phyloP scores from a whole-genome alignment of 169 alveolate species.

The Plasmodium gallinaceum region DNA sequence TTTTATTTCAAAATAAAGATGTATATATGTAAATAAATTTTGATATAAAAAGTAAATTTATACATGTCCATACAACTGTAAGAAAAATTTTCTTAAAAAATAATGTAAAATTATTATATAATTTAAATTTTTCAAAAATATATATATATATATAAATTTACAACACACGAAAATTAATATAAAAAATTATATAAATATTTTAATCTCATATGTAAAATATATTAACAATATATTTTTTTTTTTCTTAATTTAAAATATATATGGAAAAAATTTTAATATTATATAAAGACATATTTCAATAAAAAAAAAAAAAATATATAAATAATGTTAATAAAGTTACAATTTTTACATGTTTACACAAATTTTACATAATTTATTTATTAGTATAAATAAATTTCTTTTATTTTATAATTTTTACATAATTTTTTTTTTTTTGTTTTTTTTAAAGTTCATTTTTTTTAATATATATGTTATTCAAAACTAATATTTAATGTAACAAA shows the following conservation, averaged over 20 bases:
- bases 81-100: background rate
- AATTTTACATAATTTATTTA: conserved; percentile 16
- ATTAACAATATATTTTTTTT: conserved; percentile 10
- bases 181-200: conserved; percentile 23
- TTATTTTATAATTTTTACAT: conserved; percentile 4
- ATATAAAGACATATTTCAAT: conserved; percentile 38
- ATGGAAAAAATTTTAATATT: conserved; percentile 2
- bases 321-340: conserved; percentile 20
- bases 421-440: conserved; percentile 31
- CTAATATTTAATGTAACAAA: conserved; percentile 42
- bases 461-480: conserved; percentile 34
- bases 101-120: background rate
- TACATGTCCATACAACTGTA: background rate
- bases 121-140: background rate
- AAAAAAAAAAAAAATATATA: background rate
- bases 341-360: conserved; percentile 16
- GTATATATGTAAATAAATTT: background rate
- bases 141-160: conserved; percentile 8
- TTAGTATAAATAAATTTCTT: background rate
- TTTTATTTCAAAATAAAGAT: background rate
- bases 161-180: conserved; percentile 13
- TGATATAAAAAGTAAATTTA: background rate
- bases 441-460: conserved; percentile 20
- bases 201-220: background rate
- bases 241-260: background rate